Percentiles rank a stretch among this genome's conserved stretches.
phyloP scores from a whole-genome alignment of 305 asterid species.

The Fraxinus sp. region DNA sequence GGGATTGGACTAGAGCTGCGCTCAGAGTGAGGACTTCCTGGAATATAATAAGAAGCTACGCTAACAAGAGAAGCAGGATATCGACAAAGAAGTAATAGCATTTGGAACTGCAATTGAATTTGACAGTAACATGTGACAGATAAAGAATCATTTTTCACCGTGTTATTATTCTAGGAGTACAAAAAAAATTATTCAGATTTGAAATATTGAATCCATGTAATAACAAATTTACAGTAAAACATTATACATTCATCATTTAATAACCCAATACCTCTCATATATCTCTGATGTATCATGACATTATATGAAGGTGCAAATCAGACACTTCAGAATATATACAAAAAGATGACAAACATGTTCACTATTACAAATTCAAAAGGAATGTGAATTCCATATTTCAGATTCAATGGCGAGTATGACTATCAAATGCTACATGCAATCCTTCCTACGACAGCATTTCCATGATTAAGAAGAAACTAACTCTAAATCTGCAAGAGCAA shows the following conservation, averaged over 20 bases:
- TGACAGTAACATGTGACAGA: background rate
- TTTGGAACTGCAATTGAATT: background rate
- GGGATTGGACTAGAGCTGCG: slow-evolving; percentile 56
- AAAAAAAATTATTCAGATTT: background rate
- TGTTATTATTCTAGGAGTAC: background rate
- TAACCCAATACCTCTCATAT: background rate
- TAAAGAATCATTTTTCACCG: background rate
- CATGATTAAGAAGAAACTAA: background rate
- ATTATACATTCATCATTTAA: background rate
- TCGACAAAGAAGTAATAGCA: slow-evolving; percentile 1
- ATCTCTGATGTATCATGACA: background rate
- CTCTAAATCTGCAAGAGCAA: background rate
- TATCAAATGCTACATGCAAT: background rate
- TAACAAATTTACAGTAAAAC: background rate
- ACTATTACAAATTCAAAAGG: background rate
- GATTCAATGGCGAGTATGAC: background rate
- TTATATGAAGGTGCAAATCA: background rate
- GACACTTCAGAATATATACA: background rate
- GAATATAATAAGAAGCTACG: slow-evolving; percentile 37
- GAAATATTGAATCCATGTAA: background rate
- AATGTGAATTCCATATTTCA: background rate
- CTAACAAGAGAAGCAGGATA: slow-evolving; percentile 40
- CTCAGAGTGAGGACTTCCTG: slow-evolving; percentile 62
- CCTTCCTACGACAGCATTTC: background rate
- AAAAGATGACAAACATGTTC: background rate